Percentiles rank a stretch among this genome's conserved stretches.
These are phyloP conservation scores for Fusarium beomiforme DNA, from an alignment of 2,329 filamentous ascomycete species.

Conservation along the genomic window DNA sequence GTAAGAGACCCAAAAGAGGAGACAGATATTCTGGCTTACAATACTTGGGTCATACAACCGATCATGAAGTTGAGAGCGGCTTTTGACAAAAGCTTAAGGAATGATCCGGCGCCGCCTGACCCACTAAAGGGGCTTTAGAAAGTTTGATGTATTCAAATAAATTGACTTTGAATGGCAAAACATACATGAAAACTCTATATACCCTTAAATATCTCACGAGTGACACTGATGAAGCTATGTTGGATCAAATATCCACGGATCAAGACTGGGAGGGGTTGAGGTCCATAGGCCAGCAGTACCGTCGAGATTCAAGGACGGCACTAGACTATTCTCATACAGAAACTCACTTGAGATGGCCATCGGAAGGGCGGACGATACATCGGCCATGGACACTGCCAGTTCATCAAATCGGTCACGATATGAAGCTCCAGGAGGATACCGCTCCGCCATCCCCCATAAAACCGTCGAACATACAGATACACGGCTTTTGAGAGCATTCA, in stretches of 20 bases:
- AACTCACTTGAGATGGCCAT: background rate
- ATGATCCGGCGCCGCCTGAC: conserved; percentile 46
- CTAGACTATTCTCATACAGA: background rate
- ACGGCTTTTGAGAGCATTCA: background rate
- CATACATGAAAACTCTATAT: no score
- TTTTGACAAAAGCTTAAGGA: conserved; percentile 44
- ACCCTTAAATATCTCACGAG: no score
- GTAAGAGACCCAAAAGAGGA: conserved; percentile 49
- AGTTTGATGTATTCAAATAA: background rate
- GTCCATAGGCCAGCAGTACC: background rate
- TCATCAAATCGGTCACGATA: conserved; percentile 43
- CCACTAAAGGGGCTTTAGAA: conserved; percentile 41
- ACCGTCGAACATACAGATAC: conserved; percentile 39
- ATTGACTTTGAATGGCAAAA: no score
- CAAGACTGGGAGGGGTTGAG: background rate
- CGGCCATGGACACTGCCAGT: conserved; percentile 15
- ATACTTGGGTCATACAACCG: conserved; percentile 49
- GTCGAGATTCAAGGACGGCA: conserved; percentile 8
- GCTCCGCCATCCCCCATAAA: conserved; percentile 45
- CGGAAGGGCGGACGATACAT: background rate
- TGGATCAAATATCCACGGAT: conserved; percentile 9
- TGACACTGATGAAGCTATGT: background rate
- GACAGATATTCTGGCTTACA: conserved; percentile 44
- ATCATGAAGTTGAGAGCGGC: conserved; percentile 39
- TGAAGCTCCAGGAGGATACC: conserved; percentile 36